Percentiles rank a stretch among this genome's conserved stretches.
Evolutionary conservation across 2,329 filamentous ascomycete genomes (phyloP).

Genomic region (Aspergillus piperis): DNA sequence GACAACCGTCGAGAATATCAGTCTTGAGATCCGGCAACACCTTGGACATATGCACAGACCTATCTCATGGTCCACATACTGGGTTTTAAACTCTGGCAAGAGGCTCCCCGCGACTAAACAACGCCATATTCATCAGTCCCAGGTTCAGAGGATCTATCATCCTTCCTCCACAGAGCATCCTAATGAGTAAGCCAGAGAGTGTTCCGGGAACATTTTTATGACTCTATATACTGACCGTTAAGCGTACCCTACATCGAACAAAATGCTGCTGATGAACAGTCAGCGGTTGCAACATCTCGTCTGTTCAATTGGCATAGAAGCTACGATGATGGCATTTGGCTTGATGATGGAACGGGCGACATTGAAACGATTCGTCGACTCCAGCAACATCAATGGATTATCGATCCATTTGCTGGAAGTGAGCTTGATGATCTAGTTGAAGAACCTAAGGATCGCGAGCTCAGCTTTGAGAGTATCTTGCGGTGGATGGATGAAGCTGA

Average conservation of each 20-base stretch:
- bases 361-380: conserved; percentile 20
- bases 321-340: conserved; percentile 26
- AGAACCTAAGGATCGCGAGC: conserved; percentile 7
- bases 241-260: conserved; percentile 7
- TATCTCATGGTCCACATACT: conserved; percentile 21
- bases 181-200: background rate
- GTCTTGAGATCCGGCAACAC: conserved; percentile 7
- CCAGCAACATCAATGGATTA: conserved; percentile 26
- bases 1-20: background rate
- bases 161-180: background rate
- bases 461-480: conserved; percentile 17
- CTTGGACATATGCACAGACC: conserved; percentile 10
- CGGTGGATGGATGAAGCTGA: conserved; percentile 7
- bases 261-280: conserved; percentile 19
- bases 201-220: too few relatives aligned
- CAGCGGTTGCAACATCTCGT: conserved; percentile 20
- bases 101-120: conserved; percentile 6
- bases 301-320: conserved; percentile 29
- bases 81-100: conserved; percentile 14
- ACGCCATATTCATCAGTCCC: background rate
- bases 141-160: background rate
- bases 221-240: conserved; percentile 4
- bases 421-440: conserved; percentile 1
- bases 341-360: conserved; percentile 23
- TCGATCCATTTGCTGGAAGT: conserved; percentile 17